Evolutionary conservation across 2,329 filamentous ascomycete species (phyloP).

Genomic region (Alternaria sp.): DNA sequence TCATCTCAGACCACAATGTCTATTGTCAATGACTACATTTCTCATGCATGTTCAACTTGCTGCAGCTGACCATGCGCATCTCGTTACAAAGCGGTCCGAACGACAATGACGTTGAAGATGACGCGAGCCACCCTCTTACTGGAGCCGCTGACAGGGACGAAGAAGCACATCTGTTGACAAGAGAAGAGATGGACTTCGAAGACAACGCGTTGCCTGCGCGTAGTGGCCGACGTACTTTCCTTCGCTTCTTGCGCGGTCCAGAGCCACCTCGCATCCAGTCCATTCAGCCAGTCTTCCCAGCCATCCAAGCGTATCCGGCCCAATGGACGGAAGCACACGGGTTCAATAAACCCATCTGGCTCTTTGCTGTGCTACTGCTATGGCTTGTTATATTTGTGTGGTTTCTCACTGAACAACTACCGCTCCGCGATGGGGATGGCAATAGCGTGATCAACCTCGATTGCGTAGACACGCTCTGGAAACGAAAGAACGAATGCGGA

Average conservation of each 20-base stretch:
- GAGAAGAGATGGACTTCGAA: constrained; percentile 37
- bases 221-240: constrained; percentile 9
- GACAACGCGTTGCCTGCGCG: constrained; percentile 16
- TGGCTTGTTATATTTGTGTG: constrained; percentile 74
- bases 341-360: constrained; percentile 59
- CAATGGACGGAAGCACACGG: constrained; percentile 58
- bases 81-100: not conserved
- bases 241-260: constrained; percentile 52
- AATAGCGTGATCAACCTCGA: constrained; percentile 71
- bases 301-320: constrained; percentile 69
- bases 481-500: constrained; percentile 72
- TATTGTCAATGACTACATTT: not conserved
- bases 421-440: constrained; percentile 63
- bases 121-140: constrained; percentile 9
- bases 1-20: not conserved
- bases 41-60: not conserved
- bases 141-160: constrained; percentile 27
- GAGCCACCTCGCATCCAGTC: constrained; percentile 51
- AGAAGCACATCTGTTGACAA: constrained; percentile 35
- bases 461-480: constrained; percentile 76
- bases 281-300: constrained; percentile 64
- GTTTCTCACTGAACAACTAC: constrained; percentile 67
- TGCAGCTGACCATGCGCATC: constrained; percentile 2
- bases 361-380: constrained; percentile 63
- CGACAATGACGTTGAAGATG: constrained; percentile 8